Base-by-base conservation (phyloP, 2,329 filamentous ascomycete genomes). In the Hypoxylon sp. region DNA sequence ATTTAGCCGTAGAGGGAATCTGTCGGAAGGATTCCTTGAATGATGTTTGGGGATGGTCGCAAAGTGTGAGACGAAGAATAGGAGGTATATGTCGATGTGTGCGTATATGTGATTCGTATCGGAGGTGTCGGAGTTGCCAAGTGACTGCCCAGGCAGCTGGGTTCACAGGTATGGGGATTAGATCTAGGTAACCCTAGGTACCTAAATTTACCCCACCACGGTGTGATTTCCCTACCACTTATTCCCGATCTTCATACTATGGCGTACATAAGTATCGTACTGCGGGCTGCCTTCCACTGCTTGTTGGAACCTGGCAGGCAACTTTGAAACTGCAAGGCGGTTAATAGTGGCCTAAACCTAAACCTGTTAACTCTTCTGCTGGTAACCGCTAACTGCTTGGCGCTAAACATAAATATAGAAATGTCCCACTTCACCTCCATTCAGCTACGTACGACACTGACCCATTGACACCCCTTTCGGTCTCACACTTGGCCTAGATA, bases 41-140 rank as follows among this genome's bases (percentile, higher is more conserved):
- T 39, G 35, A 19, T 44, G 52, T 44, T 44, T 44, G 29, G 24
- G 52, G 11, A 55, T 22, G 19, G 52, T 55, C n/a, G 19, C 50
- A 53, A 35, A 35, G 37, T 53, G 22, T 13, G 22, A 54, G n/a
- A 35, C 5, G 17, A 55, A 42, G 35, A 44, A 46, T 6, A 24
- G 14, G 37, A 46, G 29, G 31, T 24, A 31, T 5, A 33, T 9
- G 17, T 14, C n/a, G 6, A 26, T 5, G n/a, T 17, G 29, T 31
- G n/a, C 10, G 29, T 31, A 31, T 31, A 8, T 8, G 29, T 31
- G 29, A 8, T 31, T 31, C 29, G 29, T 31, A 31, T 31, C 29
- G 29, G 29, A 31, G 29, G 6, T 31, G 29, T 26, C 26, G 26
- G 26, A 26, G 26, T 26, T 26, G 29, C 29, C 29, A 9, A 31